Percentiles rank a stretch among this genome's conserved stretches.
phyloP scores from a whole-genome alignment of 2,329 filamentous ascomycete genomes.

The Cryphonectria japonica region DNA sequence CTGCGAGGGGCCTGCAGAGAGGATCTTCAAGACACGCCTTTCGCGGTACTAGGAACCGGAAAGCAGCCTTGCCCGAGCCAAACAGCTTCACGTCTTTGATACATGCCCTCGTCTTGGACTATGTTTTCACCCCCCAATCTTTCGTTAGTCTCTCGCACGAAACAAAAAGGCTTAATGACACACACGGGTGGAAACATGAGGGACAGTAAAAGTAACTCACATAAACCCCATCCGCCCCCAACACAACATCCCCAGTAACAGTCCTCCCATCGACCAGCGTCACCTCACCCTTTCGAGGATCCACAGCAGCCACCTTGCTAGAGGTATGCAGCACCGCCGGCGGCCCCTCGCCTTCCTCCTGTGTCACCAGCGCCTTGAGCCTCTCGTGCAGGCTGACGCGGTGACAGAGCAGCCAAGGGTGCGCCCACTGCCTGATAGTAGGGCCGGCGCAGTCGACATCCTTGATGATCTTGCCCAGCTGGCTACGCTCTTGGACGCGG shows the following conservation, averaged over 20 bases:
- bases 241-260: conserved; percentile 50
- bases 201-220: conserved; percentile 25
- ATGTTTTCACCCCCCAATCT: neutral
- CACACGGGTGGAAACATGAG: neutral
- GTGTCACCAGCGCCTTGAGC: conserved; percentile 51
- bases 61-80: conserved; percentile 58
- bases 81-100: conserved; percentile 40
- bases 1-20: conserved; percentile 39
- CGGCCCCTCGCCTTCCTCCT: conserved; percentile 39
- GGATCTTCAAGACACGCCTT: conserved; percentile 39
- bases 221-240: conserved; percentile 59
- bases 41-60: conserved; percentile 57
- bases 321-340: conserved; percentile 44
- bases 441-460: conserved; percentile 41
- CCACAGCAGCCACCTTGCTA: conserved; percentile 48
- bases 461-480: conserved; percentile 31
- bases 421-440: conserved; percentile 53
- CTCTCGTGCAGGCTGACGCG: conserved; percentile 56
- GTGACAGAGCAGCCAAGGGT: conserved; percentile 57
- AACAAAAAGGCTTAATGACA: neutral
- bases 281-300: conserved; percentile 44
- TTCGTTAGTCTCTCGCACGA: neutral
- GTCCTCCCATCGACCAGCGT: conserved; percentile 48
- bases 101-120: conserved; percentile 37
- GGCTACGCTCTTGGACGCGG: conserved; percentile 32